phyloP scores from a whole-genome alignment of 1,284 basidiomycete species.

The Austropuccinia psidii region DNA sequence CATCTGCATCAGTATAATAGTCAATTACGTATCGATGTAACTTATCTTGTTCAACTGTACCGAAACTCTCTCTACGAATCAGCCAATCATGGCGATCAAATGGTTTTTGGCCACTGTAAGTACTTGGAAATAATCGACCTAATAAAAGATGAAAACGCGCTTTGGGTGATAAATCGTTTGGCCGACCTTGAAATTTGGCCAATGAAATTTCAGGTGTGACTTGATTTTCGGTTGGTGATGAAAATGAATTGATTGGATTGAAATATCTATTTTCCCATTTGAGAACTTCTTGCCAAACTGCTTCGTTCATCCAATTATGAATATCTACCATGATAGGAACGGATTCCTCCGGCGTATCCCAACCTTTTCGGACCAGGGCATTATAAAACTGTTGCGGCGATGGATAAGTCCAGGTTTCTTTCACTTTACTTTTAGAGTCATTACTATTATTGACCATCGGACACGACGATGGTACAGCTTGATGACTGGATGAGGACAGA shows the following conservation, averaged over 20 bases:
- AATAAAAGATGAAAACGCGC: conserved; percentile 76
- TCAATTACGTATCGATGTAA: conserved; percentile 67
- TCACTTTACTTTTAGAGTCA: conserved; percentile 38
- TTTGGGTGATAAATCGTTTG: conserved; percentile 71
- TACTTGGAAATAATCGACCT: conserved; percentile 69
- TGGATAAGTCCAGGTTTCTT: conserved; percentile 81
- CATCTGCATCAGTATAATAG: conserved; percentile 81
- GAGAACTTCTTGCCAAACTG: conserved; percentile 89
- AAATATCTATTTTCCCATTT: conserved; percentile 68
- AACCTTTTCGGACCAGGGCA: conserved; percentile 89
- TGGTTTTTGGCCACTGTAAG: conserved; percentile 69
- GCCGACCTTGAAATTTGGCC: conserved; percentile 77
- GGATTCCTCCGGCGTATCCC: conserved; percentile 94
- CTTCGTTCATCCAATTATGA: conserved; percentile 96
- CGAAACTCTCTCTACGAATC: conserved; percentile 52
- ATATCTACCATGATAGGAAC: conserved; percentile 96
- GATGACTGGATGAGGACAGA: not conserved
- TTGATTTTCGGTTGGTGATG: conserved; percentile 48
- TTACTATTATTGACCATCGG: conserved; percentile 13
- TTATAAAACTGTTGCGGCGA: conserved; percentile 99
- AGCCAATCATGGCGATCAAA: conserved; percentile 99
- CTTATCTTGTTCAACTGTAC: not conserved
- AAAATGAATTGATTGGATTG: not conserved
- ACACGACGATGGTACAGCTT: not conserved
- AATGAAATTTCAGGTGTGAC: conserved; percentile 53